These are phyloP conservation scores for Salix udensis DNA, from an alignment of 345 rosid species.

Conservation along the genomic window DNA sequence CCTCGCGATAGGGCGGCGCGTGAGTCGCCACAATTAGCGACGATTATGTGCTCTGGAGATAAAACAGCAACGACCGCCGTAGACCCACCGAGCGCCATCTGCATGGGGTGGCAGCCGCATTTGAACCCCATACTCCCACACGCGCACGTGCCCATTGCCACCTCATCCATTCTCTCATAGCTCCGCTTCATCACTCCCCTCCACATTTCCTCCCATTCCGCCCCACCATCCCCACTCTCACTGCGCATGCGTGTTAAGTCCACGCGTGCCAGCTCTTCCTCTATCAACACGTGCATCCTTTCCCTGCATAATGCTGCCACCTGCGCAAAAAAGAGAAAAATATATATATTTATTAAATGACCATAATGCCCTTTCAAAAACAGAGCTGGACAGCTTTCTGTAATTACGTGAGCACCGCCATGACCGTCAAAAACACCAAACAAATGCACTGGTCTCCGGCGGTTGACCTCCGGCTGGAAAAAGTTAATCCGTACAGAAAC, in stretches of 20 bases:
- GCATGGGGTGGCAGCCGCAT: constrained; percentile 40
- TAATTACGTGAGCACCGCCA: constrained; percentile 56
- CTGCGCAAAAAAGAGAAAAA: constrained; percentile 18
- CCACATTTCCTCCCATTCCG: constrained; percentile 26
- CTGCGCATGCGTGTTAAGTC: neutral
- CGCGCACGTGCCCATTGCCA: constrained; percentile 38
- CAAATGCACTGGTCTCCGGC: constrained; percentile 56
- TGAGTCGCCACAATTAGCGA: constrained; percentile 67
- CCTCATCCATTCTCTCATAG: constrained; percentile 43
- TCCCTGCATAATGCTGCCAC: constrained; percentile 49
- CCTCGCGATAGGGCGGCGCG: constrained; percentile 62
- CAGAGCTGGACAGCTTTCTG: neutral
- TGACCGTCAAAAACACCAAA: constrained; percentile 85
- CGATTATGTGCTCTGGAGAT: constrained; percentile 35
- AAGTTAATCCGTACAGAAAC: constrained; percentile 38
- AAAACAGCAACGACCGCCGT: constrained; percentile 49
- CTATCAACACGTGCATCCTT: constrained; percentile 44
- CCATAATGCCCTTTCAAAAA: constrained; percentile 12
- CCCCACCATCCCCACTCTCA: neutral
- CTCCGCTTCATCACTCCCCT: constrained; percentile 38
- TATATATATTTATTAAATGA: constrained; percentile 2
- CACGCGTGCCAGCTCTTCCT: constrained; percentile 44
- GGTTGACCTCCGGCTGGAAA: constrained; percentile 44
- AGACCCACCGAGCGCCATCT: constrained; percentile 44
- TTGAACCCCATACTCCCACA: constrained; percentile 31